These are phyloP conservation scores for Diaporthe sp. DNA, from an alignment of 2,329 filamentous ascomycete genomes.

Conservation along the genomic window DNA sequence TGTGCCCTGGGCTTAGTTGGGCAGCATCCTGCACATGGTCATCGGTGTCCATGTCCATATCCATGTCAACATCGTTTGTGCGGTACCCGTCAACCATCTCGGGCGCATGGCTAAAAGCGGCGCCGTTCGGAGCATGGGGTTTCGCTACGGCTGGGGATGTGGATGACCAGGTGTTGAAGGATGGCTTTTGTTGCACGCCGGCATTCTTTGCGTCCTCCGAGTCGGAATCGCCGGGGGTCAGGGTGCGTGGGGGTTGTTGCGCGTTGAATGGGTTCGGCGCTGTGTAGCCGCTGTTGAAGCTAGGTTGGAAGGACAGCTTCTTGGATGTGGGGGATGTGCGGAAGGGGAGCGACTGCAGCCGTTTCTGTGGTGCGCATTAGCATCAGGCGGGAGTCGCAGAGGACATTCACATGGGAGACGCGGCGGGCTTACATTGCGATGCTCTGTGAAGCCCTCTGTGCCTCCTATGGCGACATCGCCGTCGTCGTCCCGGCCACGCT, in stretches of 20 bases:
- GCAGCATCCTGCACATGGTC: constrained; percentile 41
- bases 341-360: constrained; percentile 66
- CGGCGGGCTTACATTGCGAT: constrained; percentile 60
- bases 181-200: constrained; percentile 46
- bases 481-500: constrained; percentile 63
- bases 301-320: constrained; percentile 50
- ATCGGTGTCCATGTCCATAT: constrained; percentile 63
- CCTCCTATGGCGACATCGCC: constrained; percentile 51
- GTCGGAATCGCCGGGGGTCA: constrained; percentile 53
- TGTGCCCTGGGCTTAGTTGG: constrained; percentile 49
- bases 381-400: neutral
- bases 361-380: constrained; percentile 60
- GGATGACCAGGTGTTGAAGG: constrained; percentile 52
- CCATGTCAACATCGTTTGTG: constrained; percentile 55
- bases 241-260: constrained; percentile 50
- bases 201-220: constrained; percentile 48
- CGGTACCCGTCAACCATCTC: constrained; percentile 51
- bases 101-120: constrained; percentile 39
- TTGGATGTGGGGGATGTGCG: constrained; percentile 60
- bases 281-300: constrained; percentile 44
- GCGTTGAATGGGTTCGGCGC: constrained; percentile 42
- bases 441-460: constrained; percentile 62
- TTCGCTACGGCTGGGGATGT: constrained; percentile 43
- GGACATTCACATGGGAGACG: neutral
- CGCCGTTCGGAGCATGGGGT: constrained; percentile 38